Conservation (phyloP, 129 eudicot genomes). For the Lactuca saligna region DNA sequence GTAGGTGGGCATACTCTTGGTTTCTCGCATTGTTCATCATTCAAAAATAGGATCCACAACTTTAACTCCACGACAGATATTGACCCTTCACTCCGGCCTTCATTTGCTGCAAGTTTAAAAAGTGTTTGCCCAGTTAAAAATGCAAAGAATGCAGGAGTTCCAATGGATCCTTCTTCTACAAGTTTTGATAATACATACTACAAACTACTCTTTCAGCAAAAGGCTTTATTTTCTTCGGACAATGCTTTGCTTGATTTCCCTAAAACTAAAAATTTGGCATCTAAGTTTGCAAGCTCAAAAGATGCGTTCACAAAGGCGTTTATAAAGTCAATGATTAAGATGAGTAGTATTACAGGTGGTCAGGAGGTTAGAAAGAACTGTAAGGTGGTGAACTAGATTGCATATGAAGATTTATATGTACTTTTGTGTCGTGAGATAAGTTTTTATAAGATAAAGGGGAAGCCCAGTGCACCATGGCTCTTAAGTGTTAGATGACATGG, state of each 20-base stretch:
- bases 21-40: slow-evolving; percentile 84
- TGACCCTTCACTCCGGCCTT: slow-evolving; percentile 66
- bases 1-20: slow-evolving; percentile 90
- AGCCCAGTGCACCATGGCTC: not conserved
- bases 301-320: slow-evolving; percentile 62
- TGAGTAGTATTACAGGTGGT: slow-evolving; percentile 88
- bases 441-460: slow-evolving; percentile 23
- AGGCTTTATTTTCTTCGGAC: slow-evolving; percentile 66
- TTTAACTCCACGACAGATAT: slow-evolving; percentile 62
- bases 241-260: slow-evolving; percentile 68
- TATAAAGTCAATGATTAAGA: slow-evolving; percentile 77
- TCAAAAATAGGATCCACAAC: slow-evolving; percentile 64
- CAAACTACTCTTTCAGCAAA: slow-evolving; percentile 64
- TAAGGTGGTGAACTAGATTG: slow-evolving; percentile 53
- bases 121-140: slow-evolving; percentile 46
- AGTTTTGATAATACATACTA: slow-evolving; percentile 70
- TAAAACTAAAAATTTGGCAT: slow-evolving; percentile 51
- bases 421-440: slow-evolving; percentile 7
- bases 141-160: slow-evolving; percentile 63
- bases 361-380: slow-evolving; percentile 80
- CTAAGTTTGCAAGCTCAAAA: slow-evolving; percentile 57
- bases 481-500: not conserved
- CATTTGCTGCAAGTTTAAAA: slow-evolving; percentile 58
- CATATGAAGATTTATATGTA: slow-evolving; percentile 3
- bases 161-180: slow-evolving; percentile 77